Percentiles rank a stretch among this genome's conserved stretches.
These are phyloP conservation scores for Fraxinus sp. DNA, from an alignment of 305 asterid genomes.

Conservation along the genomic window DNA sequence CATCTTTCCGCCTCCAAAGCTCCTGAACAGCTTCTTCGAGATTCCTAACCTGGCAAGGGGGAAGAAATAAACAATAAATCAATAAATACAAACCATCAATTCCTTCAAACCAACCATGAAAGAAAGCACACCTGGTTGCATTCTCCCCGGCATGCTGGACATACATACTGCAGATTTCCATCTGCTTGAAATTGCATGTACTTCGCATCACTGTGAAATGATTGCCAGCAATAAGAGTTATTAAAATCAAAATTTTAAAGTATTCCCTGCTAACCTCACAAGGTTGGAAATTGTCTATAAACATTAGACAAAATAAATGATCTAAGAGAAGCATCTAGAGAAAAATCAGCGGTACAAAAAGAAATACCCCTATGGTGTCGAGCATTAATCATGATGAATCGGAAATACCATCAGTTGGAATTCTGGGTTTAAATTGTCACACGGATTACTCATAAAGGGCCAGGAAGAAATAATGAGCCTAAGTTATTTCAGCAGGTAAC, in stretches of 20 bases:
- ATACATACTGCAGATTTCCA: conserved; percentile 81
- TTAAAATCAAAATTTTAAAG: conserved; percentile 25
- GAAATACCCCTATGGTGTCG: background rate
- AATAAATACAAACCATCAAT: conserved; percentile 12
- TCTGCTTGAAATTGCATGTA: conserved; percentile 92
- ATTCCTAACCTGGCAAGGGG: conserved; percentile 54
- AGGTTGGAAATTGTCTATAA: background rate
- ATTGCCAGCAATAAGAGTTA: conserved; percentile 21
- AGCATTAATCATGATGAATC: background rate
- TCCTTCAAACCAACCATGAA: conserved; percentile 22
- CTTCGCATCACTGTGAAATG: conserved; percentile 67
- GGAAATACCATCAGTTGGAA: background rate
- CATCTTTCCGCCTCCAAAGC: conserved; percentile 94
- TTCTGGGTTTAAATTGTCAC: background rate
- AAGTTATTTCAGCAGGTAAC: background rate
- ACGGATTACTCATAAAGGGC: background rate
- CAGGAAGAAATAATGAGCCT: background rate
- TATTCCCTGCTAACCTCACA: conserved; percentile 5
- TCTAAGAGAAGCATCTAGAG: background rate
- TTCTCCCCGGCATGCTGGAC: conserved; percentile 91
- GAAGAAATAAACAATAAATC: conserved; percentile 10
- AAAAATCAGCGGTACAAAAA: background rate
- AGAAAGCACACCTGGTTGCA: conserved; percentile 63
- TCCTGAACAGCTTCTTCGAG: conserved; percentile 93
- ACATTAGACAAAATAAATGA: background rate